Conservation (phyloP, 2,329 filamentous ascomycete genomes). For the Pleomassaria siparia region DNA sequence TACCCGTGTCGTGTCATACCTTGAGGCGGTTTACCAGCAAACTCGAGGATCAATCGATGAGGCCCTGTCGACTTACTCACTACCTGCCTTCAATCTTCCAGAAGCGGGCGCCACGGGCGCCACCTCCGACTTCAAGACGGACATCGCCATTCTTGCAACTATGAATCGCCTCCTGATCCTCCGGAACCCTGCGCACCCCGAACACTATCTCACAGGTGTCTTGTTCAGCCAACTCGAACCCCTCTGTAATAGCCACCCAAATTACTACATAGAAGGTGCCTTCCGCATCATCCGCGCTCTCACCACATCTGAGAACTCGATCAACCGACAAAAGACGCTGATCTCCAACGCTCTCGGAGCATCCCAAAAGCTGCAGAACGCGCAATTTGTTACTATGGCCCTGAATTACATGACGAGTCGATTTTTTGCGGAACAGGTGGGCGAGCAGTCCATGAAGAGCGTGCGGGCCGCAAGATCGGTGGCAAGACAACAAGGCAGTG, state of each 20-base stretch:
- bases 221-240: constrained; percentile 68
- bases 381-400: constrained; percentile 78
- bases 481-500: constrained; percentile 22
- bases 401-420: constrained; percentile 82
- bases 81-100: constrained; percentile 59
- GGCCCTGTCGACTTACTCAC: constrained; percentile 68
- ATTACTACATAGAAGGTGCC: constrained; percentile 74
- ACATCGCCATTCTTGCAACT: constrained; percentile 50
- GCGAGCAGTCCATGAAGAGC: constrained; percentile 58
- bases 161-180: constrained; percentile 54
- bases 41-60: constrained; percentile 70
- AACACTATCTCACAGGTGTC: constrained; percentile 56
- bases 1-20: constrained; percentile 65
- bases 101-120: constrained; percentile 18
- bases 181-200: constrained; percentile 42
- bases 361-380: constrained; percentile 70
- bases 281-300: constrained; percentile 73
- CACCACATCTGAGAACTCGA: constrained; percentile 63
- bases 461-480: constrained; percentile 32
- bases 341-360: constrained; percentile 72
- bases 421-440: constrained; percentile 80
- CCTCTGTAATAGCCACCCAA: constrained; percentile 68
- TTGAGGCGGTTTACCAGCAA: constrained; percentile 75
- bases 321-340: constrained; percentile 76
- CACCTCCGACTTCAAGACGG: constrained; percentile 32